Conservation (phyloP, 805 yeast species). For the Pichia deserticola region DNA sequence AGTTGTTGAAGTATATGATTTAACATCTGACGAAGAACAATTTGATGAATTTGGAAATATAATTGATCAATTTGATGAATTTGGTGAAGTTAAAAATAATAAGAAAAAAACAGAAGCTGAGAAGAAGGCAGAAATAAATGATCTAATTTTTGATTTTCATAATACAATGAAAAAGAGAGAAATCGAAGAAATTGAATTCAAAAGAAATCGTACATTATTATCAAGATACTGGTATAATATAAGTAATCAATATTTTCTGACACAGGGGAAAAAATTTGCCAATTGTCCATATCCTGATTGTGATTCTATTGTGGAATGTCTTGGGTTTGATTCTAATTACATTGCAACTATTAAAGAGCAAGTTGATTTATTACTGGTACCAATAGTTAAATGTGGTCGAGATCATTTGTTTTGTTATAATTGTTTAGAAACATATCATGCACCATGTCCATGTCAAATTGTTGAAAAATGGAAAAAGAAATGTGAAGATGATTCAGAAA, state of each 20-base stretch:
- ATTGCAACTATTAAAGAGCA: constrained; percentile 22
- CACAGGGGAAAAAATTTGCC: constrained; percentile 39
- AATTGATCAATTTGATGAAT: constrained; percentile 3
- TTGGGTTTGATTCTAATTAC: constrained; percentile 27
- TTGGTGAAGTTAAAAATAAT: neutral
- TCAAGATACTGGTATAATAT: constrained; percentile 35
- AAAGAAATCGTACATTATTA: constrained; percentile 22
- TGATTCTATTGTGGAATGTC: constrained; percentile 40
- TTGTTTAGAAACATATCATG: constrained; percentile 67
- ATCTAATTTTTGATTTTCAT: constrained; percentile 17
- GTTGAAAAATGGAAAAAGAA: constrained; percentile 68
- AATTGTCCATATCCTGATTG: constrained; percentile 91
- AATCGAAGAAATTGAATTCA: constrained; percentile 16
- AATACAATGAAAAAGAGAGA: constrained; percentile 17
- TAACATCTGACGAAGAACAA: neutral
- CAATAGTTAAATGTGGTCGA: constrained; percentile 61
- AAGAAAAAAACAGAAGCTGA: constrained; percentile 7
- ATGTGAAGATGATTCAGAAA: constrained; percentile 81
- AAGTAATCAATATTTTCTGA: constrained; percentile 46
- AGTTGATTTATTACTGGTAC: constrained; percentile 32
- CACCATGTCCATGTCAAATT: constrained; percentile 74
- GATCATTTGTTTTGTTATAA: constrained; percentile 71
- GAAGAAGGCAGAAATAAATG: neutral
- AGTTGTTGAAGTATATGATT: constrained; percentile 16
- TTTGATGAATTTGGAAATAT: constrained; percentile 6